Conservation (phyloP, 345 rosid genomes). For the Arabis alpina region DNA sequence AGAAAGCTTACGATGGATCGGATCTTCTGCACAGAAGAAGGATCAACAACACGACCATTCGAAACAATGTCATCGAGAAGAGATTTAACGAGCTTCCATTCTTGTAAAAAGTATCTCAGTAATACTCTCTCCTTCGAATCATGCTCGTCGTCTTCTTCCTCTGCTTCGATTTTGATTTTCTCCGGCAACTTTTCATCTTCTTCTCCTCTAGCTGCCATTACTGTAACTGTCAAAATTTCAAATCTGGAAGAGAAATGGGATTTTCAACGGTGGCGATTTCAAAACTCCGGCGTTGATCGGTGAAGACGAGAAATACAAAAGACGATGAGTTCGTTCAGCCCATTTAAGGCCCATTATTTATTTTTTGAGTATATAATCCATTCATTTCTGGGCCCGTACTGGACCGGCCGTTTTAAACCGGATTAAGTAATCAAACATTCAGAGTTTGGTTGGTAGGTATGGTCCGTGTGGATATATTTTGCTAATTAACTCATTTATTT, state of each 20-base stretch:
- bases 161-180: constrained; percentile 28
- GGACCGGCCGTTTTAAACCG: not conserved
- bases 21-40: constrained; percentile 69
- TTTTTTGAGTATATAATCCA: not conserved
- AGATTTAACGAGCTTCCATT: constrained; percentile 82
- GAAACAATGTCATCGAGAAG: constrained; percentile 72
- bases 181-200: constrained; percentile 37
- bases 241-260: not conserved
- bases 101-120: constrained; percentile 79
- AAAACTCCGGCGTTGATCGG: constrained; percentile 12
- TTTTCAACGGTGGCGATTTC: constrained; percentile 1
- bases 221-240: not conserved
- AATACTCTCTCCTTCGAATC: constrained; percentile 73
- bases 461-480: no score
- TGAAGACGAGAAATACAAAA: not conserved
- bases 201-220: constrained; percentile 39
- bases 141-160: constrained; percentile 76
- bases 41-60: constrained; percentile 63
- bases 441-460: no score
- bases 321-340: not conserved
- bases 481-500: no score
- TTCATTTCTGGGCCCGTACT: not conserved
- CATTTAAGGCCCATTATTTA: constrained; percentile 1
- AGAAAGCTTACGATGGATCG: constrained; percentile 67
- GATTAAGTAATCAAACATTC: not conserved